These are phyloP conservation scores for Hypoxylon sp. DNA, from an alignment of 2,329 filamentous ascomycete species.

Conservation along the genomic window DNA sequence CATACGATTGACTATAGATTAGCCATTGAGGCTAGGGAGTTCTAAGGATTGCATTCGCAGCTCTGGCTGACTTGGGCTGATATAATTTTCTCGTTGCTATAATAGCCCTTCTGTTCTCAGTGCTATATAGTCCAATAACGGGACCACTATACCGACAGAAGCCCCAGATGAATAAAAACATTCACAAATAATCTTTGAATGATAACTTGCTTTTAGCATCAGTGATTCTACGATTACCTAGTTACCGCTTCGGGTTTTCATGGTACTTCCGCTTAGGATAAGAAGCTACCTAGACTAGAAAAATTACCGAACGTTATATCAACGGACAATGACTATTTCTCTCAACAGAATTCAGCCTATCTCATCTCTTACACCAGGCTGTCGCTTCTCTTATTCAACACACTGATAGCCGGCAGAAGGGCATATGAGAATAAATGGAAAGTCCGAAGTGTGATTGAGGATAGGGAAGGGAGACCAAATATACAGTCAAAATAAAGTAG, in stretches of 20 bases:
- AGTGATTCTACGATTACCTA: not conserved
- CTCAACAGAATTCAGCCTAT: not conserved
- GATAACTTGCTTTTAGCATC: not conserved
- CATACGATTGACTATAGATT: conserved; percentile 5
- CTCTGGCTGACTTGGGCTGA: not conserved
- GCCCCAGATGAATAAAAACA: not conserved
- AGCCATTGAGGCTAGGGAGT: conserved; percentile 13
- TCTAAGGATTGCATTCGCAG: conserved; percentile 9
- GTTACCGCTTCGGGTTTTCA: not conserved
- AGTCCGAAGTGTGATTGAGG: not conserved
- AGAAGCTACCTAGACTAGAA: not conserved
- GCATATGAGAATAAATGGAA: not conserved
- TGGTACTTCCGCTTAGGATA: not conserved
- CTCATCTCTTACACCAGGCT: not conserved
- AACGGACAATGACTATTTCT: not conserved
- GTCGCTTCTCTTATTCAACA: too few species aligned
- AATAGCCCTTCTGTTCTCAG: not conserved
- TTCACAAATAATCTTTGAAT: not conserved
- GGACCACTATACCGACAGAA: not conserved
- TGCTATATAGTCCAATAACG: not conserved
- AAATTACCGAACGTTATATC: not conserved
- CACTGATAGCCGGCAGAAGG: not conserved
- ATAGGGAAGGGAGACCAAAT: not conserved
- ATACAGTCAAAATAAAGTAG: not conserved
- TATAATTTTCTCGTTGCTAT: not conserved